Percentiles rank a stretch among this genome's conserved stretches.
phyloP scores from a whole-genome alignment of 495 filamentous ascomycete species.

The Podospora conica region DNA sequence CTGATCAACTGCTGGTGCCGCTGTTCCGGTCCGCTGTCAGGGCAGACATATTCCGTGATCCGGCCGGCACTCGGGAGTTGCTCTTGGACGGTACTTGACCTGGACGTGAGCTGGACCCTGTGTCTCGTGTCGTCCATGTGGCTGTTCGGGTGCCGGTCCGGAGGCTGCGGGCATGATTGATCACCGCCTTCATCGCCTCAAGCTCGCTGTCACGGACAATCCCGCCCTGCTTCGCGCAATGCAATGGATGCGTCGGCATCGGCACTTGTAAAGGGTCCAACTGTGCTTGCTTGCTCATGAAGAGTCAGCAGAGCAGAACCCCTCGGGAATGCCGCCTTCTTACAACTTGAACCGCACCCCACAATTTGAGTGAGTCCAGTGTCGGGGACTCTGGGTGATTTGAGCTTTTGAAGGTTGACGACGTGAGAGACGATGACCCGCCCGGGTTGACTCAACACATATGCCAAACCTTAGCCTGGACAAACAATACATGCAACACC shows the following conservation, averaged over 20 bases:
- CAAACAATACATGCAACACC: not conserved
- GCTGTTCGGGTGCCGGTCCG: too few relatives aligned
- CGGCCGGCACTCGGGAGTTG: not conserved
- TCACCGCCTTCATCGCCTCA: not conserved
- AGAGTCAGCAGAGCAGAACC: too few relatives aligned
- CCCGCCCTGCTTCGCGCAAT: not conserved
- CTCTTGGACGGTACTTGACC: too few relatives aligned
- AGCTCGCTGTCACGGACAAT: not conserved
- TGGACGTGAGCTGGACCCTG: too few relatives aligned
- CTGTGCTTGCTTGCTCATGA: not conserved
- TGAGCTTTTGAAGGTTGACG: too few relatives aligned
- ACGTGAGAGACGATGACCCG: too few relatives aligned
- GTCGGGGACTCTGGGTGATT: too few relatives aligned
- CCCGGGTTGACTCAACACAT: not conserved
- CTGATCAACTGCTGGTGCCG: not conserved
- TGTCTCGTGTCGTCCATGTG: too few relatives aligned
- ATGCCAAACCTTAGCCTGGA: not conserved
- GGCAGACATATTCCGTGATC: not conserved
- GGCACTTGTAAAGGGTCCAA: not conserved
- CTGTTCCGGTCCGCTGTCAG: not conserved
- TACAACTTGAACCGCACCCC: not conserved
- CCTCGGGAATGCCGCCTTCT: not conserved
- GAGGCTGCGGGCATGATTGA: not conserved
- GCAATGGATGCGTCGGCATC: not conserved
- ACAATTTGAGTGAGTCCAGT: not conserved